These are phyloP conservation scores for Lactifluus echinatus DNA, from an alignment of 768 basidiomycete genomes.

Conservation along the genomic window DNA sequence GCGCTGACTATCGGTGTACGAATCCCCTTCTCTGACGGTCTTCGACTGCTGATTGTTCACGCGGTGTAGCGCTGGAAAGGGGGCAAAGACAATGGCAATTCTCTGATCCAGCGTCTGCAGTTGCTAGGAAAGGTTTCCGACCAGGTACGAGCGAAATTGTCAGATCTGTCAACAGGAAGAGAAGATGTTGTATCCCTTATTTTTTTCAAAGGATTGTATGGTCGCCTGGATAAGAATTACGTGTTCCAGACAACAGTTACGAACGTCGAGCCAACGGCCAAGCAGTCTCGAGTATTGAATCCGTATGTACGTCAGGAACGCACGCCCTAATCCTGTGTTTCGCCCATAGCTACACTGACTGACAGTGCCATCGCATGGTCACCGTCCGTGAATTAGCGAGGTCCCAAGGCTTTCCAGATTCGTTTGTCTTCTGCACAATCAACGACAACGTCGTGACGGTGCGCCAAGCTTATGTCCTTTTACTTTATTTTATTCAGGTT, in stretches of 20 bases:
- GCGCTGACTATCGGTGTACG: conserved; percentile 61
- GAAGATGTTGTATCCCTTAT: neutral
- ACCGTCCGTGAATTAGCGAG: conserved; percentile 72
- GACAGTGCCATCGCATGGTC: conserved; percentile 58
- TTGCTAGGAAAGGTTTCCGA: conserved; percentile 43
- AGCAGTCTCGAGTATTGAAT: conserved; percentile 62
- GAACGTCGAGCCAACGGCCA: conserved; percentile 71
- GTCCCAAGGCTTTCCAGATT: conserved; percentile 76
- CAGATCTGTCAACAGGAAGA: neutral
- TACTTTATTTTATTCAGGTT: too few species aligned
- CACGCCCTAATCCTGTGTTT: neutral
- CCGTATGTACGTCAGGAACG: conserved; percentile 41
- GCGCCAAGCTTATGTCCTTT: conserved; percentile 22
- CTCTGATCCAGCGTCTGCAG: conserved; percentile 49
- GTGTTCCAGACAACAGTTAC: conserved; percentile 72
- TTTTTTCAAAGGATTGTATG: conserved; percentile 39
- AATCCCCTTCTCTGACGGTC: neutral
- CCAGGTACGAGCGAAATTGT: conserved; percentile 31
- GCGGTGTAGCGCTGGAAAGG: conserved; percentile 33
- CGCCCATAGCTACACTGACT: neutral
- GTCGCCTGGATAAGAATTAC: conserved; percentile 44
- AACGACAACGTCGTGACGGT: conserved; percentile 53
- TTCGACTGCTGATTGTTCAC: neutral
- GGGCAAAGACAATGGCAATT: conserved; percentile 52
- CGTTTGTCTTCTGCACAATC: conserved; percentile 51